Evolutionary conservation across 257 asterid genomes (phyloP), one percentile per base, ranked within the genome.

Genomic region (Rhazya stricta): DNA sequence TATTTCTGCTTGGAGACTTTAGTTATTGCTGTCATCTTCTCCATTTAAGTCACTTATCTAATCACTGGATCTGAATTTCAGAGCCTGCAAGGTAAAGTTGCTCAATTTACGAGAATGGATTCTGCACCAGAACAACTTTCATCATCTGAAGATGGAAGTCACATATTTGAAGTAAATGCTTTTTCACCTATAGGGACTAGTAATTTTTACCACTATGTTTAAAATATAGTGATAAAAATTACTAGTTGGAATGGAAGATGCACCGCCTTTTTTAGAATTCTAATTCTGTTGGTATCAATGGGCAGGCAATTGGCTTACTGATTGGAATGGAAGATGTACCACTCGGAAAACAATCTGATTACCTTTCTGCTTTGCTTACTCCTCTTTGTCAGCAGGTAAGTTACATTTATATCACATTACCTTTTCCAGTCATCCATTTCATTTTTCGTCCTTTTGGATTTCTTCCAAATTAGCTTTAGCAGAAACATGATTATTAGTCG

Each of bases 271-370:
- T 53, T 45, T 71, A 8, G 56, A 41, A 19, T 34, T 69, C 61
- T 75, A 48, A 65, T 79, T 76, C 18, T 41, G 56, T 15, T 46
- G 39, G n/a, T 13, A 60, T 69, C 45, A 27, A 27, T 60, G 36
- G 78, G 41, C 79, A 92, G 99, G 98, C 99, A 61, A 92, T 92
- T 81, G 99, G 99, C 69, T 88, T 88, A 85, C 84, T 95, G 67
- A 91, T 95, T 76, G 98, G 99, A 80, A 95, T 91, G 98, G 99
- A 95, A 86, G 96, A 95, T 69, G 96, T 95, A 50, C 86, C 96
- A 39, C 82, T 81, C 73, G 97, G 89, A 84, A 95, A 92, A 79
- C 99, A 95, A 80, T 82, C 90, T 11, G 92, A 86, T 45, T 95
- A 88, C 82, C 96, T 95, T 67, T 86, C 96, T 74, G 88, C 90